Evolutionary conservation across 2,329 filamentous ascomycete species (phyloP), one percentile per base, ranked within the genome.

Genomic region (Aspergillus sp.): DNA sequence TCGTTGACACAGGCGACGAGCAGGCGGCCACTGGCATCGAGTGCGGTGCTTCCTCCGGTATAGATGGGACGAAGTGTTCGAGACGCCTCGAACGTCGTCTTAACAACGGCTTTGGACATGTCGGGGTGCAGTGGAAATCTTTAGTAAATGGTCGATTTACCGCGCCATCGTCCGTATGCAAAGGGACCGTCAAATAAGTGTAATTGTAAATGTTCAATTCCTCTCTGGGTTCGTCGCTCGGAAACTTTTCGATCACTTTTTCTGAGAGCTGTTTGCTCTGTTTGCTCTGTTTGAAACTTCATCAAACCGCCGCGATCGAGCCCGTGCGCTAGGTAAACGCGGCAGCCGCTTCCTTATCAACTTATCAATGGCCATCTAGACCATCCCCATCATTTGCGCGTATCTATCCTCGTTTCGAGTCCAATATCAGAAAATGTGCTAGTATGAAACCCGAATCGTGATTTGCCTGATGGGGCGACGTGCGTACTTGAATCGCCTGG

Each of bases 31-130:
- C 86, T 86, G 73, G 87, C 85, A 79, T 93, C 91, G 60, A 98
- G 84, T 31, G 91, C 87, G 58, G 96, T 87, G 64, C 90, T 89
- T 44, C 95, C 95, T 55, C 95, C 95, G 2, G 93, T 96, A 72
- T 95, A 97, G 50, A 98, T 93, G 19, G 95, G 95, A 67, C 92
- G 90, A 56, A 99, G 90, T 48, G 91, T 90, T 69, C 89, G 87
- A 64, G 84, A 84, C 58, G 89, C 85, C 70, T 96, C 90, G 74
- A 97, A 99, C 3, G 93, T 96, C 57, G 92, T 97, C 81, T 92
- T 96, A 66, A 82, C 75, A 41, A 78, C 79, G 60, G 82, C 76
- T 73, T 83, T 82, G 69, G 83, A 83, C 66, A 77, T 77, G 51
- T 62, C 63, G 60, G 48, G 53, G n/a, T 23, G 25, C 25, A 31